phyloP scores from a whole-genome alignment of 176 grass and related monocot genomes.

The Cenchrus fungigraminus region DNA sequence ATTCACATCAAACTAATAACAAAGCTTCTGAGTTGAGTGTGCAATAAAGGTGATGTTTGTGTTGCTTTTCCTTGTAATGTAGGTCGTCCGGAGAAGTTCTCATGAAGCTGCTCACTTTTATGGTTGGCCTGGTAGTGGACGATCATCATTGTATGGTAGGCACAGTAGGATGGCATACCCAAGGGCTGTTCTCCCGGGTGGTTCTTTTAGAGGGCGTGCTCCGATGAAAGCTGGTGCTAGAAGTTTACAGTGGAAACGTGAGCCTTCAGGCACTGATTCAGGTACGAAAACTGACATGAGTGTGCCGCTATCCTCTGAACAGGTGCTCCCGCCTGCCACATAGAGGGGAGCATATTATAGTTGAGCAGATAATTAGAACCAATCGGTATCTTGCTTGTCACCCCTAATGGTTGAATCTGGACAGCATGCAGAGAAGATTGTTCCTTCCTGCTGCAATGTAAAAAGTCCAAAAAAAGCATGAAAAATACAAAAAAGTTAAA shows the following conservation, averaged over 20 bases:
- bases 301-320: conserved; percentile 48
- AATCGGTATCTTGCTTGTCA: conserved; percentile 1
- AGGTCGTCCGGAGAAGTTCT: conserved; percentile 81
- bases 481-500: conserved; percentile 23
- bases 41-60: conserved; percentile 1
- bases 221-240: conserved; percentile 76
- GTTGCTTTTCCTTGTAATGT: conserved; percentile 30
- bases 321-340: conserved; percentile 54
- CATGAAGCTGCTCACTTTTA: conserved; percentile 86
- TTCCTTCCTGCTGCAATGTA: conserved; percentile 44
- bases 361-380: conserved; percentile 39
- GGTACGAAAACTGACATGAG: conserved; percentile 50
- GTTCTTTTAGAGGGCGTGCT: conserved; percentile 57
- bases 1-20: not conserved
- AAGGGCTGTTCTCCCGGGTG: conserved; percentile 56
- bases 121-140: conserved; percentile 64
- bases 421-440: conserved; percentile 29
- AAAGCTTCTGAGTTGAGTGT: not conserved
- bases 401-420: conserved; percentile 28
- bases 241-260: conserved; percentile 96
- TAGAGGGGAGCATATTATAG: conserved; percentile 35
- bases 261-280: conserved; percentile 52
- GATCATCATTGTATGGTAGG: conserved; percentile 56
- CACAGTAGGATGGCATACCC: conserved; percentile 67
- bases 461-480: conserved; percentile 33